Conservation (phyloP, 768 basidiomycete genomes). For the Trametes coccinea region DNA sequence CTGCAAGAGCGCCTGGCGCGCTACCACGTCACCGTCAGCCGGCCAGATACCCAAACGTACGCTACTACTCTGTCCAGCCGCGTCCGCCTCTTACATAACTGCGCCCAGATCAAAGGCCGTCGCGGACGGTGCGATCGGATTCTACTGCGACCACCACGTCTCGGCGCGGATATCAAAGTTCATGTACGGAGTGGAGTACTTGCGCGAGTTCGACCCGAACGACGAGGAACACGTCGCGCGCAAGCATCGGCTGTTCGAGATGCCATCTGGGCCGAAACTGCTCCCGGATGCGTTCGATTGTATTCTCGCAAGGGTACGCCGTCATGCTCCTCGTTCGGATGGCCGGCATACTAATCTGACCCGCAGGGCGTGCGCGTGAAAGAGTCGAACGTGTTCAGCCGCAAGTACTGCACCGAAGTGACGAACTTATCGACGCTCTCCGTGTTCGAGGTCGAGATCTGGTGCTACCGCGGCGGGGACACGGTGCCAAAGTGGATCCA, state of each 20-base stretch:
- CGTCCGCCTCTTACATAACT: too few species aligned
- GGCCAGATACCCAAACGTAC: constrained; percentile 85
- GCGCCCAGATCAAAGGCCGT: constrained; percentile 73
- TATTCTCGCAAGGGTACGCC: constrained; percentile 61
- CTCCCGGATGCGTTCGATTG: constrained; percentile 83
- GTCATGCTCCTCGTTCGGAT: constrained; percentile 26
- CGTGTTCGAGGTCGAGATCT: constrained; percentile 82
- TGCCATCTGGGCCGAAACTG: constrained; percentile 76
- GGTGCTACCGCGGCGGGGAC: constrained; percentile 81
- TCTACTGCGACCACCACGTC: constrained; percentile 84
- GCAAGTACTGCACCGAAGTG: constrained; percentile 82
- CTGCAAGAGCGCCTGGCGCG: constrained; percentile 66
- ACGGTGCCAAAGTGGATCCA: constrained; percentile 74
- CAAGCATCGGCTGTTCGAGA: constrained; percentile 65
- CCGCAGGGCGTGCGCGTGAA: constrained; percentile 70
- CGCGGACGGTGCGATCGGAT: constrained; percentile 81
- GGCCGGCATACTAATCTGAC: background rate
- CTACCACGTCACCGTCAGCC: constrained; percentile 59
- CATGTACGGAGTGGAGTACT: constrained; percentile 82
- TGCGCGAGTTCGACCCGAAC: constrained; percentile 63
- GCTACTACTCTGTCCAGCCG: too few species aligned
- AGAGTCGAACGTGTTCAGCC: constrained; percentile 77
- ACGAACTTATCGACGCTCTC: constrained; percentile 74
- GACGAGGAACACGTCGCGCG: constrained; percentile 69
- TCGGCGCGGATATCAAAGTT: constrained; percentile 76